Conservation (phyloP, 1,139 yeast species). For the Geotrichum restrictum region DNA sequence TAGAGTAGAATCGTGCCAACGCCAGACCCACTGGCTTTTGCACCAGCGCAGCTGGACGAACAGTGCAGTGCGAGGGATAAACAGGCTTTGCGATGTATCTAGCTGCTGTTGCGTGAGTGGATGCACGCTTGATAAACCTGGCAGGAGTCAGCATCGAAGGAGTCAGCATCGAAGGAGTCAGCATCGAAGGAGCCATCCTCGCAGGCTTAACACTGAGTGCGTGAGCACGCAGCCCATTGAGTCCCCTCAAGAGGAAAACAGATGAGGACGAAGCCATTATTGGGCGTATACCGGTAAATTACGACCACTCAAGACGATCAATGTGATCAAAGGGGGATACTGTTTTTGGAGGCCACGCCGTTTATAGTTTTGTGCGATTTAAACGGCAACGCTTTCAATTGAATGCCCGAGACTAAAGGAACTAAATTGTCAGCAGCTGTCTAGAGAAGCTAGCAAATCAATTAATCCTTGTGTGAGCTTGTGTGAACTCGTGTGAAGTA, state of each 20-base stretch:
- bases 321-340: too few relatives aligned
- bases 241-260: neutral
- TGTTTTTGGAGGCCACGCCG: too few relatives aligned
- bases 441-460: too few relatives aligned
- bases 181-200: neutral
- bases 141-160: neutral
- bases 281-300: too few relatives aligned
- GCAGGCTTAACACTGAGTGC: neutral
- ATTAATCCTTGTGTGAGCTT: too few relatives aligned
- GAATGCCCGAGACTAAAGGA: neutral
- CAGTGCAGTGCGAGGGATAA: neutral
- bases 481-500: too few relatives aligned
- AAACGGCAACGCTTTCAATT: too few relatives aligned
- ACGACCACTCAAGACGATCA: too few relatives aligned
- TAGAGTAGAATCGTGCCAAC: neutral
- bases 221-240: conserved; percentile 1
- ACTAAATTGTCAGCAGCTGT: neutral
- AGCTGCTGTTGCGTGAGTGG: neutral
- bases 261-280: neutral
- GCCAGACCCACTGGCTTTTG: neutral
- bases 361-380: too few relatives aligned
- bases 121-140: neutral
- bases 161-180: neutral
- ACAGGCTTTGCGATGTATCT: neutral
- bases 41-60: neutral